A percentile compares a stretch with the other conserved stretches of the same genome.
Conservation (phyloP, 2,329 filamentous ascomycete genomes). For the Epicoccum sorghinum region DNA sequence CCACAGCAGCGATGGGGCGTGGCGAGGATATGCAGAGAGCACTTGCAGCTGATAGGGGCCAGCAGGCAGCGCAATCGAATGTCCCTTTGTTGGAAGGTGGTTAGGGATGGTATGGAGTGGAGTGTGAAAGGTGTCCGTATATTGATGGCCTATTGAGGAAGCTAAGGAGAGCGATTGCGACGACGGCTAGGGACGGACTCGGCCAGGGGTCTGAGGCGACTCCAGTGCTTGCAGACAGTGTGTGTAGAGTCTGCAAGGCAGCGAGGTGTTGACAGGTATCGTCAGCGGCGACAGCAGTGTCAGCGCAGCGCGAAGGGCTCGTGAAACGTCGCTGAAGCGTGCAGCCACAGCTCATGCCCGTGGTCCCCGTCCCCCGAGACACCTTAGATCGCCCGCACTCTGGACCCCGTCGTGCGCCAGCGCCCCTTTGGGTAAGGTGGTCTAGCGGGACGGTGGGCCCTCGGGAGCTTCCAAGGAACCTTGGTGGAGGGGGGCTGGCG, state of each 20-base stretch:
- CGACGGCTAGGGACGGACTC: slow-evolving; percentile 2
- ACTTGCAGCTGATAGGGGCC: no score
- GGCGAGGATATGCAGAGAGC: background rate
- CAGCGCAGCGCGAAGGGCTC: background rate
- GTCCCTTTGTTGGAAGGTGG: background rate
- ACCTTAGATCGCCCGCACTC: background rate
- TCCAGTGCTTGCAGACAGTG: background rate
- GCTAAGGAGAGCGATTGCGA: slow-evolving; percentile 13
- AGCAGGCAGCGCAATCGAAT: background rate
- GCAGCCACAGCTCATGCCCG: background rate
- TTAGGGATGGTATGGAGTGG: background rate
- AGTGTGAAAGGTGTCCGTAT: slow-evolving; percentile 13
- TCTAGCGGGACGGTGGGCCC: background rate
- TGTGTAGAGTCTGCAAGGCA: background rate
- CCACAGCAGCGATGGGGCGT: background rate
- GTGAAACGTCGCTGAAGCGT: slow-evolving; percentile 10
- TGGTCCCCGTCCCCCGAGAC: background rate
- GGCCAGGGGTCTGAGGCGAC: slow-evolving; percentile 1
- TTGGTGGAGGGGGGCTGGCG: slow-evolving; percentile 9
- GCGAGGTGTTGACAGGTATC: background rate
- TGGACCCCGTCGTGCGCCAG: background rate
- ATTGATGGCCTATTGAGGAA: slow-evolving; percentile 26
- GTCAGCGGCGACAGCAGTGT: background rate
- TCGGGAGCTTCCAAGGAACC: background rate
- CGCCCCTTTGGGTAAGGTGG: no score